Evolutionary conservation across 1,139 yeast genomes (phyloP), one percentile per base, ranked within the genome.

Genomic region (Suhomyces choctaworum): DNA sequence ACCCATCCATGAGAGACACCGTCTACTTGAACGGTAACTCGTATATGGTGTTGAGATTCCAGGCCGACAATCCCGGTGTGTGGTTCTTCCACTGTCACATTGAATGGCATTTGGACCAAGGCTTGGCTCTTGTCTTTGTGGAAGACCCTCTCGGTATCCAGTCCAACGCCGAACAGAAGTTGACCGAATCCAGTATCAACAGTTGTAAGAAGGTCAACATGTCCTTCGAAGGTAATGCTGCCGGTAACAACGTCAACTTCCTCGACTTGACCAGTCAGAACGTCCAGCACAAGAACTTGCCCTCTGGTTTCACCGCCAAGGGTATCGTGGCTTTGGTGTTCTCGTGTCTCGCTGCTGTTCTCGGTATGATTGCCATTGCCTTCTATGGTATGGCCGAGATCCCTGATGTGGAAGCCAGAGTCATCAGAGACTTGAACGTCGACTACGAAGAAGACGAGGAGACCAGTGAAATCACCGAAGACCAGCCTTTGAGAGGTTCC

Each of bases 291-390:
- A 63, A 64, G 37, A 62, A 70, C 22, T 73, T 92, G 52, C 97
- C 97, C 25, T 56, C 70, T 25, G 97, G 97, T 4, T 90, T 92
- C 74, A 90, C 97, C 28, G 76, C 83, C 29, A 81, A 83, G 51
- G 98, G 97, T 59, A 82, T 84, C 52, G 82, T 90, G 40, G 97
- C 97, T 9, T 66, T 92, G 57, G 82, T 78, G 20, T 77, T 89
- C 62, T 88, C 96, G 19, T 72, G 84, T 56, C 52, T 89, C 42
- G 70, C 90, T 37, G 97, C 95, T 46, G 54, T 87, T 38, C 64
- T 84, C 19, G 98, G 97, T 55, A 69, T 90, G 62, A 70, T 67
- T 38, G 75, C 85, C 43, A 85, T 92, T 55, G 76, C 82, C 42
- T 63, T 81, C 61, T 92, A 89, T 62, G 97, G 97, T 55, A 68